phyloP scores from a whole-genome alignment of 2,329 filamentous ascomycete species.

The Trichoderma cornu-damae region DNA sequence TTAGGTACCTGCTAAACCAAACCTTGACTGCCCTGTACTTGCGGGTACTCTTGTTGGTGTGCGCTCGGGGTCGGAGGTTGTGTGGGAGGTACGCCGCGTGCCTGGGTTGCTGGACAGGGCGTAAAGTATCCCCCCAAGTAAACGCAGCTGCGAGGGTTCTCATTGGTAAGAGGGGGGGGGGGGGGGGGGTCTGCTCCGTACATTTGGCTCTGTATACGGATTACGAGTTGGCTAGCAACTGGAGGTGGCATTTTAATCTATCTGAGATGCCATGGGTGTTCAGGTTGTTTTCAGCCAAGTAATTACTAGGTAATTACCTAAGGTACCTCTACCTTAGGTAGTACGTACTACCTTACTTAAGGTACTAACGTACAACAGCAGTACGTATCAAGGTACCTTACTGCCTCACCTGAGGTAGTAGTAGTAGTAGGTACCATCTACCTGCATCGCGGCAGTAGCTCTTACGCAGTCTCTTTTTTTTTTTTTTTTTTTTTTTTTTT shows the following conservation, averaged over 20 bases:
- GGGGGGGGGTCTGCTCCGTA: background rate
- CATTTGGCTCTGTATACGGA: background rate
- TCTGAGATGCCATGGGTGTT: background rate
- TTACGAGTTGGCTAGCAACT: background rate
- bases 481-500: too few species aligned
- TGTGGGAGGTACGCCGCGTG: background rate
- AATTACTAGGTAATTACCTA: too few species aligned
- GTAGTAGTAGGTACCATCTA: too few species aligned
- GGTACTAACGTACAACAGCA: too few species aligned
- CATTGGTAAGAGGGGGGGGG: background rate
- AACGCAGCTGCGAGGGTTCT: background rate
- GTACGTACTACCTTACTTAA: too few species aligned
- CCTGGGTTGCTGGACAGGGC: background rate
- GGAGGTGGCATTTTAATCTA: background rate
- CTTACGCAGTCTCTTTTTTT: too few species aligned
- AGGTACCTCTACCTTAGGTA: too few species aligned
- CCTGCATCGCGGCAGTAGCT: too few species aligned
- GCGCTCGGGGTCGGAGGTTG: background rate
- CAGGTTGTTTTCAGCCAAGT: background rate
- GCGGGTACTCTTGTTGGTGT: background rate
- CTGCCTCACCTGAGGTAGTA: too few species aligned
- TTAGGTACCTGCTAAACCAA: too few species aligned
- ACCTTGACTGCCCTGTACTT: background rate
- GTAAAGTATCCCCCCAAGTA: background rate
- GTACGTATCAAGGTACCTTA: too few species aligned